Evolutionary conservation across 208 protist species (phyloP), one percentile per base, ranked within the genome.

Genomic region (Crithidia brevicula): DNA sequence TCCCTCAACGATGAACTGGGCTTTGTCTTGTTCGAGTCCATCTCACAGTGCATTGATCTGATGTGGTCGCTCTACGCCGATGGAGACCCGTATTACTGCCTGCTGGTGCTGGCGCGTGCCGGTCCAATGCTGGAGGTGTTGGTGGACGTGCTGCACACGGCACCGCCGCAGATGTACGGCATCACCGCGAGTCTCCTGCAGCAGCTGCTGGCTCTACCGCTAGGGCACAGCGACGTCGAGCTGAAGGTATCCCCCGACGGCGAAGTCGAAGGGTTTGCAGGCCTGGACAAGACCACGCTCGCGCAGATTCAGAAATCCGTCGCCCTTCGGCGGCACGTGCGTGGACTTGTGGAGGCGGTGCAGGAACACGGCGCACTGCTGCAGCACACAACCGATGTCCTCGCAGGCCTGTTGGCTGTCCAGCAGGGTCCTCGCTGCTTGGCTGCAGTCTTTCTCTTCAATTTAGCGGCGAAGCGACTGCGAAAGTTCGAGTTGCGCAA

Each of bases 61-160:
- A 92, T 91, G 86, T 71, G 82, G 6, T 71, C 89, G 2, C 63
- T 94, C 4, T 54, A 89, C 67, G 73, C 72, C 15, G 89, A 94
- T 28, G 82, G 76, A 7, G 83, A 94, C 62, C 30, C 67, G 13
- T 92, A 94, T 67, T 90, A 91, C 76, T 72, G 74, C 47, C 70
- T 94, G 16, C 73, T 94, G 10, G 89, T 92, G n/a, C 46, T 79
- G 1, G 81, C 82, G 10, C 80, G 86, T 16, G 81, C 83, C 0
- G 85, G 83, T 7, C 69, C 64, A 50, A 71, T 94, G 50, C 61
- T 89, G 23, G 60, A 82, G 71, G 76, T 71, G 6, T 73, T 94
- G 20, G 60, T 88, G 20, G 74, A 81, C 31, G 64, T 89, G 22
- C 67, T 94, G 52, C 73, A 79, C 34, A 67, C 71, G 1, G 64